Evolutionary conservation across 305 asterid species (phyloP).

Genomic region (Fraxinus latifolia): DNA sequence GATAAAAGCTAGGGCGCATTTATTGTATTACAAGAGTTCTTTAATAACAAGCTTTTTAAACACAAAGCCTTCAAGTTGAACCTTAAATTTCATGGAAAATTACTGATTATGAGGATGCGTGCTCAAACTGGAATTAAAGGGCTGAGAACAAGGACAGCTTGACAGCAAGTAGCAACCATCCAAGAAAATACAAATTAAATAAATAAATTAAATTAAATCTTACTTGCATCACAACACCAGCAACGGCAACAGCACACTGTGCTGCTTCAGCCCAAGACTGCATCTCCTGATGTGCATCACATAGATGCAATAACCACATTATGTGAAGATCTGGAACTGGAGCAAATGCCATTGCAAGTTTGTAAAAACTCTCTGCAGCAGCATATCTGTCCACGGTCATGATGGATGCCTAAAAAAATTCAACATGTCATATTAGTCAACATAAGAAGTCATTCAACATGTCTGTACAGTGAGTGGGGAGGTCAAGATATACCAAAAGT

Average conservation of each 20-base stretch:
- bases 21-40: not conserved
- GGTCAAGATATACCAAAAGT: constrained; percentile 62
- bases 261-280: constrained; percentile 99
- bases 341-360: constrained; percentile 97
- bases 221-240: constrained; percentile 99
- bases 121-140: not conserved
- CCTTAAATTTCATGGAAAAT: not conserved
- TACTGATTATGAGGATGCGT: not conserved
- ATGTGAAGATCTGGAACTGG: constrained; percentile 99
- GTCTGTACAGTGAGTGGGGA: constrained; percentile 25
- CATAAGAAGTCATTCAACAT: constrained; percentile 4
- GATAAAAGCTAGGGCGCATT: not conserved
- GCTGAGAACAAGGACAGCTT: constrained; percentile 4
- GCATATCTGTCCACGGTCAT: constrained; percentile 91
- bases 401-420: constrained; percentile 66
- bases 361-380: constrained; percentile 96
- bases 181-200: constrained; percentile 7
- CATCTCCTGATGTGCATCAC: constrained; percentile 99
- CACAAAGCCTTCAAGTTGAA: not conserved
- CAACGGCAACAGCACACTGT: constrained; percentile 98
- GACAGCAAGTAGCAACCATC: constrained; percentile 7
- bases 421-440: constrained; percentile 13
- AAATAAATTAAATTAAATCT: not conserved
- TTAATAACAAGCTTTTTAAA: not conserved
- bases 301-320: constrained; percentile 95